Base-by-base conservation (phyloP, 2,329 filamentous ascomycete species). In the Aspergillus cejpii region DNA sequence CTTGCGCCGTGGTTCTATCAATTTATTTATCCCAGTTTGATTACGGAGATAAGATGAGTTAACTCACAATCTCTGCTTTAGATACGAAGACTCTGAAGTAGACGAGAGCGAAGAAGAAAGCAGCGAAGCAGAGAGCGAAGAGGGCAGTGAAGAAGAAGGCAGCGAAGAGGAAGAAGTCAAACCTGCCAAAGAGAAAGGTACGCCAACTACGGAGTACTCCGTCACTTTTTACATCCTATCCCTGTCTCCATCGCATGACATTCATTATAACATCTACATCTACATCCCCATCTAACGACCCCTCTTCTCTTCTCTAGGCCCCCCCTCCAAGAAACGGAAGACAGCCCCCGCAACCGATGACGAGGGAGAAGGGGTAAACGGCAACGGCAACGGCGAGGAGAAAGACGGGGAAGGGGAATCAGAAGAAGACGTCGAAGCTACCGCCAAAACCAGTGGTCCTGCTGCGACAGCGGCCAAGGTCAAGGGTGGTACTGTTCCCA, bases 61-160 rank as follows among this genome's bases (percentile, higher is more conserved):
- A 19, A 34, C 2, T 34, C 3, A n/a, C 40, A 45, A 6, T 17
- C n/a, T 17, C 37, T 41, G 26, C 15, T 21, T 50, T 29, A 69
- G 65, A 44, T 69, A 67, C 37, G 65, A 67, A 49, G 58, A 61
- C 50, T 62, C 61, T 21, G 60, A 64, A 17, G 27, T 47, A 43
- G 54, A 37, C 27, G 45, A 48, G 19, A 46, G 46, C 26, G 58
- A 49, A 37, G 49, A 45, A 8, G 51, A 50, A 37, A 58, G 56
- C 41, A 50, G 55, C 33, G 62, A 57, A 39, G 61, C 53, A 24
- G 55, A 56, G 4, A 57, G 55, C 11, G 60, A 45, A 11, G 47
- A 57, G 23, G 60, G 49, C 3, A 61, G 59, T 24, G 60, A 56
- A n/a, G 63, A 56, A 14, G 56, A 61, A 28, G 62, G 58, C 20